Percentiles rank a stretch among this genome's conserved stretches.
phyloP scores from a whole-genome alignment of 1,284 basidiomycete species.

The Naganishia sp. region DNA sequence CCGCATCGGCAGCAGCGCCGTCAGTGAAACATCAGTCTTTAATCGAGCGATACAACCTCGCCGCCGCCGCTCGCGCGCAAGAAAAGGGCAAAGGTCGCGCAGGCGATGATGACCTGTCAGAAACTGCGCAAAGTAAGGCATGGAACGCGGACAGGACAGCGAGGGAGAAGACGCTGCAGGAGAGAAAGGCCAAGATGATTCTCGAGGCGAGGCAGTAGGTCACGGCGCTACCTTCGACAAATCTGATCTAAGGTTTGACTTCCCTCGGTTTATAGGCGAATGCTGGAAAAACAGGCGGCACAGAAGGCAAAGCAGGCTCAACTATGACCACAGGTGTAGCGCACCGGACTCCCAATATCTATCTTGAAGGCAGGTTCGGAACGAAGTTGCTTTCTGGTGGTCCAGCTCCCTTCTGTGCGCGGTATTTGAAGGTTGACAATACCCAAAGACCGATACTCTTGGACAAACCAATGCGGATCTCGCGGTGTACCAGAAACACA shows the following conservation, averaged over 20 bases:
- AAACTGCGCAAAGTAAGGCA: constrained; percentile 9
- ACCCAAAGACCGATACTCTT: too few relatives aligned
- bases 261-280: constrained; percentile 6
- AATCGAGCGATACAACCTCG: constrained; percentile 32
- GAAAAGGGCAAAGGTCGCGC: constrained; percentile 27
- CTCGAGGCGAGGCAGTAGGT: constrained; percentile 26
- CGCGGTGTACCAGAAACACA: too few relatives aligned
- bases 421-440: too few relatives aligned
- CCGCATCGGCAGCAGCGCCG: not conserved
- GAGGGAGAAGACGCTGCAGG: constrained; percentile 22
- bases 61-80: constrained; percentile 13
- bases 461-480: too few relatives aligned
- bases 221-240: not conserved
- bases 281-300: constrained; percentile 14
- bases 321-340: not conserved
- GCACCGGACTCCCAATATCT: not conserved
- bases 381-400: not conserved
- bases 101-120: not conserved
- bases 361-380: not conserved
- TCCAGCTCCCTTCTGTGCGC: not conserved
- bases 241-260: not conserved
- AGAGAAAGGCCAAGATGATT: constrained; percentile 27
- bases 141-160: constrained; percentile 25
- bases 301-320: constrained; percentile 24
- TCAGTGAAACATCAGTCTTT: constrained; percentile 26